Conservation (phyloP, 2,329 filamentous ascomycete genomes). For the Fusarium staphyleae region DNA sequence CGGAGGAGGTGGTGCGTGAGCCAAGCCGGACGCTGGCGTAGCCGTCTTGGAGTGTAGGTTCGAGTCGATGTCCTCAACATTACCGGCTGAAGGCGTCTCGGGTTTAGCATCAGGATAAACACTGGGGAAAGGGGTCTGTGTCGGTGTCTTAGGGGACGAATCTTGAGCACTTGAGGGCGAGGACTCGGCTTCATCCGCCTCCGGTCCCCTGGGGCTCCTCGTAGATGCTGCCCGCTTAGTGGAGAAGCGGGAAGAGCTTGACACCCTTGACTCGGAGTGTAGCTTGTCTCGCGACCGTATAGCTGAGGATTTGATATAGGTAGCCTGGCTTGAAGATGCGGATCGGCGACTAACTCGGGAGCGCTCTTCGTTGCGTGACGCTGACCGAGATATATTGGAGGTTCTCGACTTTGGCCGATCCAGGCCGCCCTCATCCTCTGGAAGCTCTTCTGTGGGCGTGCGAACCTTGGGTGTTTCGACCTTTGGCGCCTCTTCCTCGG, state of each 20-base stretch:
- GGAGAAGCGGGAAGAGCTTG: constrained; percentile 46
- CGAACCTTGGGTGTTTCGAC: constrained; percentile 18
- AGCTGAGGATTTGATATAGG: constrained; percentile 53
- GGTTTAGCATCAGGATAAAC: constrained; percentile 52
- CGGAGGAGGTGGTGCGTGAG: constrained; percentile 55
- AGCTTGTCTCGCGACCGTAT: constrained; percentile 48
- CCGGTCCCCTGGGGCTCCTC: constrained; percentile 46
- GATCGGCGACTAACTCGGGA: constrained; percentile 63
- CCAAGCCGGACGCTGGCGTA: constrained; percentile 47
- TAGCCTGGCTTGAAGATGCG: constrained; percentile 65
- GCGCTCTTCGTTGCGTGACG: constrained; percentile 56
- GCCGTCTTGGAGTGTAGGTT: constrained; percentile 48
- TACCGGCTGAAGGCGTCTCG: constrained; percentile 45
- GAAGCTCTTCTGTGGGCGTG: constrained; percentile 30
- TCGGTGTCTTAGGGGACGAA: constrained; percentile 69
- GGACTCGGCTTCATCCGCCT: constrained; percentile 53
- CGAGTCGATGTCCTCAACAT: constrained; percentile 47
- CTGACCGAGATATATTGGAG: constrained; percentile 53
- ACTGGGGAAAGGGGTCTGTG: constrained; percentile 59
- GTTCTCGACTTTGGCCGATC: constrained; percentile 53
- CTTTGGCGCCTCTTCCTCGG: constrained; percentile 41
- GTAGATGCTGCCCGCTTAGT: constrained; percentile 50
- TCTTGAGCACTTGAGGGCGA: constrained; percentile 57
- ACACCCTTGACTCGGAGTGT: constrained; percentile 46
- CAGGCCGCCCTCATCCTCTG: constrained; percentile 40